A percentile compares a stretch with the other conserved stretches of the same genome.
phyloP scores from a whole-genome alignment of 495 filamentous ascomycete genomes.

The Acidiella bohemica region DNA sequence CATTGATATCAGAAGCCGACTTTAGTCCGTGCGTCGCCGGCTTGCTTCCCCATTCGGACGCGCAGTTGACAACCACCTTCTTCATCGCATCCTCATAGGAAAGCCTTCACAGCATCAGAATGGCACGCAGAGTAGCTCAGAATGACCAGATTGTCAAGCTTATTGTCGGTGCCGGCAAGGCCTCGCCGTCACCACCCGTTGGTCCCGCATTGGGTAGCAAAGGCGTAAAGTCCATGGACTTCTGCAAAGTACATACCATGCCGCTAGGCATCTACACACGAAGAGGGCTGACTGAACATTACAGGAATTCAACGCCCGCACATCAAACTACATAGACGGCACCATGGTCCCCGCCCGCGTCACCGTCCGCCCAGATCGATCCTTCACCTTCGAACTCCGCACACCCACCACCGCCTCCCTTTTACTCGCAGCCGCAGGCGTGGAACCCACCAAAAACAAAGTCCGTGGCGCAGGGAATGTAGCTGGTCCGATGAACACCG shows the following conservation, averaged over 20 bases:
- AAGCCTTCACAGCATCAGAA: too few relatives aligned
- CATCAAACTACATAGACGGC: constrained; percentile 66
- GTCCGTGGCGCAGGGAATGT: constrained; percentile 54
- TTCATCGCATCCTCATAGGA: too few relatives aligned
- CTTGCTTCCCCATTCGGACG: too few relatives aligned
- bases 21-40: too few relatives aligned
- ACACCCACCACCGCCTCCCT: constrained; percentile 86
- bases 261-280: too few relatives aligned
- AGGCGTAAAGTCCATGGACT: constrained; percentile 99
- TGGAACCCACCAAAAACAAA: constrained; percentile 61
- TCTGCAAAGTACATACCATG: constrained; percentile 91
- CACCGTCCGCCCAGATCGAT: constrained; percentile 82
- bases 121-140: constrained; percentile 63
- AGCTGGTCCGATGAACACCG: constrained; percentile 25
- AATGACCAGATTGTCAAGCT: constrained; percentile 89
- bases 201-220: constrained; percentile 94
- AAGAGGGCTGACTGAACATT: too few relatives aligned
- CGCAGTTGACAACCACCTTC: too few relatives aligned
- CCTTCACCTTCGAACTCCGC: constrained; percentile 85
- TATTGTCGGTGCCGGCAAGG: constrained; percentile 95
- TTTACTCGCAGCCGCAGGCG: constrained; percentile 68
- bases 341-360: constrained; percentile 82
- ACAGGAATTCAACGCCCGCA: constrained; percentile 96
- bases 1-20: not conserved
- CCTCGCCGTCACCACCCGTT: constrained; percentile 89